Conservation (phyloP, 2,329 filamentous ascomycete genomes). For the Aspergillus novofumigatus region DNA sequence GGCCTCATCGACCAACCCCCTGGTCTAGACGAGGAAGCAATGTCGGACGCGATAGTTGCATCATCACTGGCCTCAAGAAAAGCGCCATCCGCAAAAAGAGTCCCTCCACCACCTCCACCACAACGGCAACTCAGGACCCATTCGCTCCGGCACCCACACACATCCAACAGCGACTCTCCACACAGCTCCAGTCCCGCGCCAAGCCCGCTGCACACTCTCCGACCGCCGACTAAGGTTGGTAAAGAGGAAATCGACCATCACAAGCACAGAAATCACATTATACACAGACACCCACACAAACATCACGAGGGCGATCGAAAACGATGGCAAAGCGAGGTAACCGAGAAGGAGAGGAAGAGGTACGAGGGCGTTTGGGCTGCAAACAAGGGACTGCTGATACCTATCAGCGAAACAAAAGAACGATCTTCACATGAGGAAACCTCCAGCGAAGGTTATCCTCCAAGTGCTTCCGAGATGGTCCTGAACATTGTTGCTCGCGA, state of each 20-base stretch:
- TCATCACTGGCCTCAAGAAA: constrained; percentile 44
- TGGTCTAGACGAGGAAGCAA: constrained; percentile 33
- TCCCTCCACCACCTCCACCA: constrained; percentile 37
- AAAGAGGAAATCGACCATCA: constrained; percentile 28
- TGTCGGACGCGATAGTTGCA: constrained; percentile 46
- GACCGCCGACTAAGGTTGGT: constrained; percentile 33
- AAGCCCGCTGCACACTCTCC: constrained; percentile 41
- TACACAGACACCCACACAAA: constrained; percentile 45
- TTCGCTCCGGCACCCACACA: constrained; percentile 33
- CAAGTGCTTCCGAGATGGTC: constrained; percentile 36
- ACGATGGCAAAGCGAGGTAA: constrained; percentile 42
- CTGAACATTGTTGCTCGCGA: constrained; percentile 45
- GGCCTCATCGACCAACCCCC: constrained; percentile 20
- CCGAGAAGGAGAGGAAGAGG: constrained; percentile 43
- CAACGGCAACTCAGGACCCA: constrained; percentile 34
- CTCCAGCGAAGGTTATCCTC: constrained; percentile 17
- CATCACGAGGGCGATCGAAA: constrained; percentile 47
- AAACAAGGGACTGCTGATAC: constrained; percentile 42
- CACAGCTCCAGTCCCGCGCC: constrained; percentile 35
- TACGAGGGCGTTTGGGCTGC: constrained; percentile 51
- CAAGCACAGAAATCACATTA: constrained; percentile 32
- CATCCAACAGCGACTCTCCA: constrained; percentile 25
- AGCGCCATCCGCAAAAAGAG: constrained; percentile 35
- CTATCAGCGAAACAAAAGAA: constrained; percentile 9
- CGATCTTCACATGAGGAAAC: constrained; percentile 8